A percentile compares a stretch with the other conserved stretches of the same genome.
phyloP scores from a whole-genome alignment of 805 yeast species.

The Naumovozyma castellii region DNA sequence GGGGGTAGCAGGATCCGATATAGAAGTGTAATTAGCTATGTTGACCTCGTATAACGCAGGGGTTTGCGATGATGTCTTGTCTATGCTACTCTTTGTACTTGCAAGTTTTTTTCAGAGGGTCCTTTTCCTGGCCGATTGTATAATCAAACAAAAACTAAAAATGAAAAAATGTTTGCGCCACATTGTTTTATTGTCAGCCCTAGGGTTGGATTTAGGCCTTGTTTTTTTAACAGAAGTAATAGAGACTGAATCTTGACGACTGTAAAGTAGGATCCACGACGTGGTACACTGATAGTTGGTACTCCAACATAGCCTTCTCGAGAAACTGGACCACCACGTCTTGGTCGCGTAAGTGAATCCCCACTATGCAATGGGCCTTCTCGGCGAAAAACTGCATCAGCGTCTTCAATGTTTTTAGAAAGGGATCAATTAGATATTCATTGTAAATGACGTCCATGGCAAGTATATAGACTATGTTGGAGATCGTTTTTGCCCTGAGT shows the following conservation, averaged over 20 bases:
- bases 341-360: slow-evolving; percentile 28
- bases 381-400: slow-evolving; percentile 7
- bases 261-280: slow-evolving; percentile 12
- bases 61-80: no score
- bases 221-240: no score
- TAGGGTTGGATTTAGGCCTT: no score
- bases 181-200: no score
- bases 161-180: no score
- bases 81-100: no score
- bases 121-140: no score
- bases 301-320: slow-evolving; percentile 18
- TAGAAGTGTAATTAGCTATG: no score
- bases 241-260: slow-evolving; percentile 18
- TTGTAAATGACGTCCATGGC: slow-evolving; percentile 32
- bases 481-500: neutral
- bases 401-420: slow-evolving; percentile 17
- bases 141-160: no score
- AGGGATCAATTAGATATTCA: slow-evolving; percentile 27
- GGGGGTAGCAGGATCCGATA: no score
- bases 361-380: slow-evolving; percentile 15
- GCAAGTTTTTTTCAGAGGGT: no score
- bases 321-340: slow-evolving; percentile 22
- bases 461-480: slow-evolving; percentile 14
- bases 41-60: no score
- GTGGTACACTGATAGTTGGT: slow-evolving; percentile 13